Percentiles rank a stretch among this genome's conserved stretches.
phyloP scores from a whole-genome alignment of 805 yeast genomes.

The Candida krabiensis region DNA sequence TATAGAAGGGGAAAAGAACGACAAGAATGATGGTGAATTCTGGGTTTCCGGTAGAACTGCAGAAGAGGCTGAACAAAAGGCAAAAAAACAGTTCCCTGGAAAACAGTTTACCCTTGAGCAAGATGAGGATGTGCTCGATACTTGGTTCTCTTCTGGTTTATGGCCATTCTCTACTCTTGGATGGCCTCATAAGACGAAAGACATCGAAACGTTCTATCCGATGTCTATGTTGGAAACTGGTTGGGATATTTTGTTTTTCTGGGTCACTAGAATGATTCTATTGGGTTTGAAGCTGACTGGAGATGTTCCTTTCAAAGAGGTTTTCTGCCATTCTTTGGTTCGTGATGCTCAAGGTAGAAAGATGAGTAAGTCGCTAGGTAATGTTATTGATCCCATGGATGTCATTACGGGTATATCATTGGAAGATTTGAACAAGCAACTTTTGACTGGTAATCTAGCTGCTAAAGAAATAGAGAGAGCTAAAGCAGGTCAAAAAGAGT shows the following conservation, averaged over 20 bases:
- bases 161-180: conserved; percentile 98
- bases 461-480: conserved; percentile 87
- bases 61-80: conserved; percentile 85
- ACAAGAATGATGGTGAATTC: conserved; percentile 59
- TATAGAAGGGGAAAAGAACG: conserved; percentile 72
- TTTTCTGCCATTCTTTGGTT: conserved; percentile 96
- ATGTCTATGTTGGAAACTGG: conserved; percentile 96
- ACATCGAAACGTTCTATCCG: conserved; percentile 79
- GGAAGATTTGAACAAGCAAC: conserved; percentile 74
- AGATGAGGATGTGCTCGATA: conserved; percentile 97
- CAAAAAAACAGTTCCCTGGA: conserved; percentile 68
- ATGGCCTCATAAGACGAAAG: conserved; percentile 82
- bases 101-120: conserved; percentile 76
- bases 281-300: conserved; percentile 90
- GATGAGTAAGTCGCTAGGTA: conserved; percentile 97
- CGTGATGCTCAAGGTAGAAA: conserved; percentile 99
- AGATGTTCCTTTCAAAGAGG: conserved; percentile 89
- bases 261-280: conserved; percentile 97
- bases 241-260: conserved; percentile 98
- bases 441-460: conserved; percentile 80
- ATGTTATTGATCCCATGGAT: conserved; percentile 93
- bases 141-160: conserved; percentile 97
- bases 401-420: conserved; percentile 87
- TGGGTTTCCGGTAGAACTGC: conserved; percentile 90
- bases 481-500: conserved; percentile 77